Evolutionary conservation across 345 rosid genomes (phyloP).

Genomic region (Salix exigua): DNA sequence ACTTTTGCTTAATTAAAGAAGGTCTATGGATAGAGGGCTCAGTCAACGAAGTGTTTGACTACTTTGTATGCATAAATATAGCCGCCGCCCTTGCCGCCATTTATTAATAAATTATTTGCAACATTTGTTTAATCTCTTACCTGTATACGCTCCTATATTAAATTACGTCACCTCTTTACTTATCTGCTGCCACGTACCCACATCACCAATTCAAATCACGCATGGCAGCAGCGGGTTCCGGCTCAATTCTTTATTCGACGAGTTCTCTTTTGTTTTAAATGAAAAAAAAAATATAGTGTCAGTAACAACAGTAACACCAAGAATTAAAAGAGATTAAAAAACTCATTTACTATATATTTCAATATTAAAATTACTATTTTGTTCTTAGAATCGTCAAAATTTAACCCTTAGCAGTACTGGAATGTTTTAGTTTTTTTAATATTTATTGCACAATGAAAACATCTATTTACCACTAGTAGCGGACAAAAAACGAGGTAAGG

Average conservation of each 20-base stretch:
- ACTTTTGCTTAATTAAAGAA: not conserved
- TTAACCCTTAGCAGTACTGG: too few relatives aligned
- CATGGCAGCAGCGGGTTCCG: not conserved
- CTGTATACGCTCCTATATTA: not conserved
- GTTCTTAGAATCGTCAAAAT: too few relatives aligned
- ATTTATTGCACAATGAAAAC: too few relatives aligned
- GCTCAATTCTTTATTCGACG: not conserved
- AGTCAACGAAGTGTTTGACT: slow-evolving; percentile 28
- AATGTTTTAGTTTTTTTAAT: too few relatives aligned
- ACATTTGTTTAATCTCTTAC: not conserved
- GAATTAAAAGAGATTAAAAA: too few relatives aligned
- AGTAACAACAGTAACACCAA: too few relatives aligned
- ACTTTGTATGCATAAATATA: not conserved
- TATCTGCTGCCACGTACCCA: not conserved
- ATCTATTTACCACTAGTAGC: too few relatives aligned
- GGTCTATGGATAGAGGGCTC: slow-evolving; percentile 4
- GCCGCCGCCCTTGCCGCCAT: slow-evolving; percentile 18
- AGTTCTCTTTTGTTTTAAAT: not conserved
- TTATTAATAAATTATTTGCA: not conserved
- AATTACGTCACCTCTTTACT: not conserved
- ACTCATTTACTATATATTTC: too few relatives aligned
- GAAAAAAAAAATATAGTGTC: too few relatives aligned
- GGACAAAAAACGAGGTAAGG: too few relatives aligned
- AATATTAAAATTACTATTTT: too few relatives aligned
- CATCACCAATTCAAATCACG: not conserved